phyloP scores from a whole-genome alignment of 805 yeast species.

The Dipodascus albidus region DNA sequence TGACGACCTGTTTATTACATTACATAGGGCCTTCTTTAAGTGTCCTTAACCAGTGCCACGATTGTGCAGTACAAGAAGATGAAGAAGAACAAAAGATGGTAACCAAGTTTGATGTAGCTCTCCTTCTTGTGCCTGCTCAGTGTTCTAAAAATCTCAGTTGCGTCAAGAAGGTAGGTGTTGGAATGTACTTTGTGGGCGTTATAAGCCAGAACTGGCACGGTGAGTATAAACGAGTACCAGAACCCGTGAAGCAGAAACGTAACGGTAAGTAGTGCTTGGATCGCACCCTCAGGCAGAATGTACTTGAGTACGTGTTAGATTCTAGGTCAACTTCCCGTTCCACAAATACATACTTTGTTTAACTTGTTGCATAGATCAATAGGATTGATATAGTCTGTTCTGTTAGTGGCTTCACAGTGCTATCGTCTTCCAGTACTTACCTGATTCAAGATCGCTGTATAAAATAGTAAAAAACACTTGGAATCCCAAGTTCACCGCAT shows the following conservation, averaged over 20 bases:
- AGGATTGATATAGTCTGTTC: constrained; percentile 93
- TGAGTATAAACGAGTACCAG: constrained; percentile 81
- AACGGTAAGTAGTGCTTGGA: constrained; percentile 54
- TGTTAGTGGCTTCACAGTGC: constrained; percentile 9
- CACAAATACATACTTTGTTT: constrained; percentile 36
- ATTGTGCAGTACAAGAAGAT: constrained; percentile 93
- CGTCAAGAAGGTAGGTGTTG: constrained; percentile 82
- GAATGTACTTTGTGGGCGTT: constrained; percentile 69
- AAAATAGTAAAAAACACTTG: constrained; percentile 93
- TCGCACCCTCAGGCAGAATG: constrained; percentile 80
- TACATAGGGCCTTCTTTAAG: constrained; percentile 14
- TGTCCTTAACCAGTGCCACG: constrained; percentile 77
- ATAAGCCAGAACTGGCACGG: constrained; percentile 73
- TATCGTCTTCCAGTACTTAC: constrained; percentile 15
- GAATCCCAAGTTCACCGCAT: constrained; percentile 77
- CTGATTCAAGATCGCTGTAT: constrained; percentile 70
- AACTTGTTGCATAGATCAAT: constrained; percentile 90
- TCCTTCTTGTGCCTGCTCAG: constrained; percentile 88
- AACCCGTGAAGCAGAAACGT: constrained; percentile 77
- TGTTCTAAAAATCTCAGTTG: constrained; percentile 95
- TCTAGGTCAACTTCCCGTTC: neutral
- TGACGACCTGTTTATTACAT: neutral
- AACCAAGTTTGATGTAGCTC: constrained; percentile 79
- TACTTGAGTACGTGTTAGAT: constrained; percentile 28
- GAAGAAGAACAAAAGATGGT: constrained; percentile 87